Percentiles rank a stretch among this genome's conserved stretches.
Conservation (phyloP, 108 stramenopile species). For the Nitzschia putrida region DNA sequence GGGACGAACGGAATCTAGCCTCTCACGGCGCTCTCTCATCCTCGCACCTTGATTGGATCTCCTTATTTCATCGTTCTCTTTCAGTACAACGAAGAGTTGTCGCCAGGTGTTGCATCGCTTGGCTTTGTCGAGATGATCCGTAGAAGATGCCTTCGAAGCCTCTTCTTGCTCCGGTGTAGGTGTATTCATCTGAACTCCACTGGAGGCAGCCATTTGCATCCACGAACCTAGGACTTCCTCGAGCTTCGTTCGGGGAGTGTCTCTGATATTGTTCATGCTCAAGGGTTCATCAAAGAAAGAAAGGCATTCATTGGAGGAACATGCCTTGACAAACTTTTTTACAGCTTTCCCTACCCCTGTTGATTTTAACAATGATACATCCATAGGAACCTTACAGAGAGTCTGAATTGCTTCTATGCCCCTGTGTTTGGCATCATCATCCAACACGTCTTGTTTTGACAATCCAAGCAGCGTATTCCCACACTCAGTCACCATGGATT, state of each 20-base stretch:
- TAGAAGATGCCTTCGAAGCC: slow-evolving; percentile 11
- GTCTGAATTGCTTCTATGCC: slow-evolving; percentile 15
- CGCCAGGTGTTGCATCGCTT: slow-evolving; percentile 54
- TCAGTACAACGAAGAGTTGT: slow-evolving; percentile 42
- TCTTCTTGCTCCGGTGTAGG: not conserved
- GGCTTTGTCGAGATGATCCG: slow-evolving; percentile 18
- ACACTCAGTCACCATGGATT: slow-evolving; percentile 24
- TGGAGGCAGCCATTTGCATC: slow-evolving; percentile 50
- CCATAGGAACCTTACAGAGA: slow-evolving; percentile 45
- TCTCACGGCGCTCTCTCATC: slow-evolving; percentile 53
- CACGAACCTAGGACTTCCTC: slow-evolving; percentile 37
- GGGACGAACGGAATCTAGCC: slow-evolving; percentile 47
- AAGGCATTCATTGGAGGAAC: slow-evolving; percentile 5
- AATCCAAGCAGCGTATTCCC: not conserved
- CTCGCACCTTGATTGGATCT: slow-evolving; percentile 45
- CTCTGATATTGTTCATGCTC: slow-evolving; percentile 17
- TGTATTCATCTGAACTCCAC: slow-evolving; percentile 29
- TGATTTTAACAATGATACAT: slow-evolving; percentile 43
- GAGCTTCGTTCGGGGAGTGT: slow-evolving; percentile 31
- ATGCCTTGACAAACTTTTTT: slow-evolving; percentile 42
- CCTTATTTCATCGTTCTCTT: slow-evolving; percentile 36
- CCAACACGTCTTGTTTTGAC: not conserved
- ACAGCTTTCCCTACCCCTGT: slow-evolving; percentile 51
- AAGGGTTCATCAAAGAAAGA: slow-evolving; percentile 28
- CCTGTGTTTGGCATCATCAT: slow-evolving; percentile 5